phyloP scores from a whole-genome alignment of 1,284 basidiomycete species.

The Butyriboletus appendiculatus region DNA sequence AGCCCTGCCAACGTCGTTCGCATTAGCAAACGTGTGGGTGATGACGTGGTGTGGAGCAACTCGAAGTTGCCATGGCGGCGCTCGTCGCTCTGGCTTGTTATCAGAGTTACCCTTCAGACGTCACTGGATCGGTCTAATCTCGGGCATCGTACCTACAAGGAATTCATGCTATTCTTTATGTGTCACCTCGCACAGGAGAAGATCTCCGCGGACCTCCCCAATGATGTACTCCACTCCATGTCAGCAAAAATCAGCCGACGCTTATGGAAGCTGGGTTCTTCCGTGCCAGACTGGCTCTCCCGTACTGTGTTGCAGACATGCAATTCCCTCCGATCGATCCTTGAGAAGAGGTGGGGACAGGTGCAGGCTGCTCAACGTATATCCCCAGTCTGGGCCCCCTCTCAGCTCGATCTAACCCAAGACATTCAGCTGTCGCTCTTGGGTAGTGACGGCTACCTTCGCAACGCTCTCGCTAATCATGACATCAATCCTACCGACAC shows the following conservation, averaged over 20 bases:
- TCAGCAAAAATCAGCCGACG: constrained; percentile 38
- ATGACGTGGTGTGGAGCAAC: constrained; percentile 36
- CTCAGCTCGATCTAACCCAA: constrained; percentile 21
- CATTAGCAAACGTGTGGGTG: constrained; percentile 36
- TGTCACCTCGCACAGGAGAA: constrained; percentile 32
- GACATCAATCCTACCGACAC: neutral
- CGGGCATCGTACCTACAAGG: constrained; percentile 42
- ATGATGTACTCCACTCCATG: constrained; percentile 33
- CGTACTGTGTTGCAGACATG: neutral
- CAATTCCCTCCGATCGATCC: neutral
- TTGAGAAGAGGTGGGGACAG: constrained; percentile 15
- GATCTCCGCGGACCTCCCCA: constrained; percentile 24
- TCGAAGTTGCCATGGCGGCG: constrained; percentile 39
- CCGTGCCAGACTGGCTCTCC: constrained; percentile 10
- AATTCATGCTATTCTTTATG: constrained; percentile 47
- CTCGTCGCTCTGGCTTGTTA: constrained; percentile 40
- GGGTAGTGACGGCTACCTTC: constrained; percentile 27
- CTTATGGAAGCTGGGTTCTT: constrained; percentile 36
- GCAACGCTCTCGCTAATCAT: neutral
- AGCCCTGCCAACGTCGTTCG: constrained; percentile 13
- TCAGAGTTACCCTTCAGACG: constrained; percentile 44
- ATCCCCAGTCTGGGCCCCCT: constrained; percentile 15
- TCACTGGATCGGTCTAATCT: constrained; percentile 30
- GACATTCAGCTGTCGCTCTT: constrained; percentile 35
- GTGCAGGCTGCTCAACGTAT: constrained; percentile 11